Conservation (phyloP, 352 stramenopile genomes). For the Phytophthora brassicae region DNA sequence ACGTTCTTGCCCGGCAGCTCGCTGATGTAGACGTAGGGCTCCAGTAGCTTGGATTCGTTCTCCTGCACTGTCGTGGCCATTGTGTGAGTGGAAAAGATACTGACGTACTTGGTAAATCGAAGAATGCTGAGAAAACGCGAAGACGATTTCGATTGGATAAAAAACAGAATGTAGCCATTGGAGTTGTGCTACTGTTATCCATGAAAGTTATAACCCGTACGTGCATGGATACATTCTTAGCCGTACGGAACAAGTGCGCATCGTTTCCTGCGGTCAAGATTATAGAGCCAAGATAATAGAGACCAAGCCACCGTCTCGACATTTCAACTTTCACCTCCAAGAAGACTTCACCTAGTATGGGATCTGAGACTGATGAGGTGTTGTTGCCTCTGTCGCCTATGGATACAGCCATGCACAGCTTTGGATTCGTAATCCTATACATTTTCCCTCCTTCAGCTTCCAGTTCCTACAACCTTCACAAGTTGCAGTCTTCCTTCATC, state of each 20-base stretch:
- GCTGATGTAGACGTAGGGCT: slow-evolving; percentile 89
- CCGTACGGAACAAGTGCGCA: no score
- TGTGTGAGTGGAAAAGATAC: background rate
- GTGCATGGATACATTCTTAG: no score
- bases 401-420: slow-evolving; percentile 48
- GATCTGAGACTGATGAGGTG: background rate
- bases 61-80: slow-evolving; percentile 31
- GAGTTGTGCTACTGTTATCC: no score
- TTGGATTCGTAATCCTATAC: slow-evolving; percentile 50
- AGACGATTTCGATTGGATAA: slow-evolving; percentile 8
- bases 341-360: no score
- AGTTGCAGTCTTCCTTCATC: slow-evolving; percentile 38
- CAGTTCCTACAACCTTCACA: slow-evolving; percentile 38
- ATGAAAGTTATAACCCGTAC: no score
- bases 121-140: slow-evolving; percentile 1
- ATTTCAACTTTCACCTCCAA: no score
- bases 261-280: no score
- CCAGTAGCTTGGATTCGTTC: slow-evolving; percentile 65
- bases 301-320: no score
- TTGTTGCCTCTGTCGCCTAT: slow-evolving; percentile 42
- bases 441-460: slow-evolving; percentile 31
- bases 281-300: no score
- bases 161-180: slow-evolving; percentile 6
- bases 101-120: slow-evolving; percentile 10
- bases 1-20: slow-evolving; percentile 90